These are phyloP conservation scores for Saccharomycopsis oosterbeekiorum DNA, from an alignment of 805 yeast species.

Conservation along the genomic window DNA sequence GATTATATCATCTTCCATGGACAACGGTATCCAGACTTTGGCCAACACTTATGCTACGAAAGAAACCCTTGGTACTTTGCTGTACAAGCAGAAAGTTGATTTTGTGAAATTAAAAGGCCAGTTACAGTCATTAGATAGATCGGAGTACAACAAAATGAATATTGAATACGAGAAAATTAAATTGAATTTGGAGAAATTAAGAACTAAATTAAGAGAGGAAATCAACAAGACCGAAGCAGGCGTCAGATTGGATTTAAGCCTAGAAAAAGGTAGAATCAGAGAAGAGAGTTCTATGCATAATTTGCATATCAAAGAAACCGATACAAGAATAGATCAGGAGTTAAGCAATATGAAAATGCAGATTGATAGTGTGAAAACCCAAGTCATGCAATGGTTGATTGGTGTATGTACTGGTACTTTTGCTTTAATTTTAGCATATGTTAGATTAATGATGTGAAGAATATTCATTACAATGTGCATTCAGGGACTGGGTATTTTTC, in stretches of 20 bases:
- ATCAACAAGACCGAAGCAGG: conserved; percentile 84
- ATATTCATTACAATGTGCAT: background rate
- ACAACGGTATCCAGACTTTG: conserved; percentile 69
- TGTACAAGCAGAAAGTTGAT: conserved; percentile 94
- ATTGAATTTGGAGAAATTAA: conserved; percentile 76
- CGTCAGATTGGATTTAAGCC: conserved; percentile 79
- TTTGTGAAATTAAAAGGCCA: conserved; percentile 93
- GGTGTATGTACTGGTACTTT: conserved; percentile 98
- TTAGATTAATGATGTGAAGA: conserved; percentile 57
- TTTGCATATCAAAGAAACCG: conserved; percentile 87
- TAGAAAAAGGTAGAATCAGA: conserved; percentile 91
- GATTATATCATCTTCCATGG: conserved; percentile 63
- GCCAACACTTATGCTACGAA: conserved; percentile 75
- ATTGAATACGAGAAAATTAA: conserved; percentile 81
- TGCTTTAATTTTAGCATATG: conserved; percentile 87
- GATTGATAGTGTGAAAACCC: conserved; percentile 90
- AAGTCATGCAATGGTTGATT: conserved; percentile 96
- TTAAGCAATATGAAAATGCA: conserved; percentile 91
- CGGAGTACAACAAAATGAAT: conserved; percentile 72
- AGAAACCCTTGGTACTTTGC: conserved; percentile 70
- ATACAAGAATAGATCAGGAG: conserved; percentile 91
- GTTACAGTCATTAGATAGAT: conserved; percentile 74
- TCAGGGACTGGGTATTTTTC: background rate
- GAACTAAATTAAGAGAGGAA: conserved; percentile 81
- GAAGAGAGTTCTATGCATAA: conserved; percentile 92